Evolutionary conservation across 1,284 basidiomycete genomes (phyloP).

Genomic region (Puccinia horiana): DNA sequence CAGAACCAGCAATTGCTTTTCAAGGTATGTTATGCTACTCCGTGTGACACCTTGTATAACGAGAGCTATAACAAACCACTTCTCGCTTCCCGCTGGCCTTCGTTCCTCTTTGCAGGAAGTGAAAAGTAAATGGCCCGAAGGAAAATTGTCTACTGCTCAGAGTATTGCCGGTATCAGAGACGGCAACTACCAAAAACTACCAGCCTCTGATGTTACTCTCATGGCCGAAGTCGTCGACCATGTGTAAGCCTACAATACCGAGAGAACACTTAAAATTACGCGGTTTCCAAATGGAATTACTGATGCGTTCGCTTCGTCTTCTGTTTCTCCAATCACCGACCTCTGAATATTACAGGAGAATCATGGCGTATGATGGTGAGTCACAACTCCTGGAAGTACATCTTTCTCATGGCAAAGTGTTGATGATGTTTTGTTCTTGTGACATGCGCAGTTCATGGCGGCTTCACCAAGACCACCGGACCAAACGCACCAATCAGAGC

Average conservation of each 20-base stretch:
- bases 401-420: background rate
- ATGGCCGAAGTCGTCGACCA: conserved; percentile 27
- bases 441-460: conserved; percentile 21
- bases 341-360: background rate
- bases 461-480: conserved; percentile 42
- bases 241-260: conserved; percentile 14
- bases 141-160: background rate
- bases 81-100: background rate
- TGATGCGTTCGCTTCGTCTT: background rate
- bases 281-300: background rate
- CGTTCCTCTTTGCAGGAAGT: conserved; percentile 23
- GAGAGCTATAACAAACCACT: background rate
- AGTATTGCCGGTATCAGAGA: conserved; percentile 34
- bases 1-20: conserved; percentile 32
- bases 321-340: background rate
- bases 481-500: conserved; percentile 29
- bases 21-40: background rate
- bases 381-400: too few relatives aligned
- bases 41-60: background rate
- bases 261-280: background rate
- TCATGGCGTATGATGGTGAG: conserved; percentile 49
- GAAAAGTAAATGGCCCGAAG: conserved; percentile 32
- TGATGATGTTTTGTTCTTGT: background rate
- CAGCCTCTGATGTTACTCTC: conserved; percentile 9
- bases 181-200: conserved; percentile 7